A percentile compares a stretch with the other conserved stretches of the same genome.
Evolutionary conservation across 148 eudicot genomes (phyloP).

Genomic region (Persicaria maculosa): DNA sequence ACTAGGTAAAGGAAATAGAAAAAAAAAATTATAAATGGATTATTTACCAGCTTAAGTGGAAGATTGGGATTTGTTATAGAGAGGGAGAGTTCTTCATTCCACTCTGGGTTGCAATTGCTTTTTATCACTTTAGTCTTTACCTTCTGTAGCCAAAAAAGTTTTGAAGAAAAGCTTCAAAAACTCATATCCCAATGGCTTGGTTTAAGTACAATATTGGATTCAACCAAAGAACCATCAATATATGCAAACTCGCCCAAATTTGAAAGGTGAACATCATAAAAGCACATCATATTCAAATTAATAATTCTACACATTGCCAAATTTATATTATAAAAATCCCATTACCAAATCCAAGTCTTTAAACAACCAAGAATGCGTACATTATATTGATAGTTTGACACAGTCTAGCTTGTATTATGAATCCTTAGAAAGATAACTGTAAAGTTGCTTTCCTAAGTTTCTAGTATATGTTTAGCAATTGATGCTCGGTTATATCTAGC

Average conservation of each 20-base stretch:
- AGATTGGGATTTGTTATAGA: slow-evolving; percentile 34
- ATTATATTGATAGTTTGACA: background rate
- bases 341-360: background rate
- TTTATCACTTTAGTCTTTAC: slow-evolving; percentile 58
- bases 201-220: background rate
- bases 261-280: background rate
- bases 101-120: slow-evolving; percentile 57
- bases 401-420: background rate
- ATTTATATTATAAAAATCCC: background rate
- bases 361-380: background rate
- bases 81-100: slow-evolving; percentile 75
- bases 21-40: background rate
- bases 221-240: background rate
- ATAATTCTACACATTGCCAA: too few relatives aligned
- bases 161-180: background rate
- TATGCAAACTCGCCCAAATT: background rate
- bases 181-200: background rate
- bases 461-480: too few relatives aligned
- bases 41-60: slow-evolving; percentile 48
- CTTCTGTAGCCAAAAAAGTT: slow-evolving; percentile 35
- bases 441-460: too few relatives aligned
- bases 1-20: background rate
- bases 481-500: too few relatives aligned
- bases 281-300: too few relatives aligned
- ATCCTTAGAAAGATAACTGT: background rate